These are phyloP conservation scores for Fusarium sp. DNA, from an alignment of 2,329 filamentous ascomycete genomes.

Conservation along the genomic window DNA sequence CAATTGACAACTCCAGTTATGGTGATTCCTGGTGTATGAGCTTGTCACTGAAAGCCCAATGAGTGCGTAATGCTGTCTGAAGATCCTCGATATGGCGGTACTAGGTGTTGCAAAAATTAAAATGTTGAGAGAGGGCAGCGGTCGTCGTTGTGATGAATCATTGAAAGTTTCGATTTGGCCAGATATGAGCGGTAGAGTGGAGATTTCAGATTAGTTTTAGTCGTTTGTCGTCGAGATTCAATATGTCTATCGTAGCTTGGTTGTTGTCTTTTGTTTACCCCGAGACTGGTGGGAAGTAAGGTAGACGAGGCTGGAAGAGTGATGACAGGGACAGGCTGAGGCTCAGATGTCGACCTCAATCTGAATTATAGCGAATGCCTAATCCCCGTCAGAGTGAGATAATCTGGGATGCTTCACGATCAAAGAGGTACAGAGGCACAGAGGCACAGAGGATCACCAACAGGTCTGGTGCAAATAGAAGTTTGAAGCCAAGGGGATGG, in stretches of 20 bases:
- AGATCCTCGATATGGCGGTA: conserved; percentile 11
- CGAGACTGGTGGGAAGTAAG: conserved; percentile 31
- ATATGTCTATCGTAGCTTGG: conserved; percentile 2
- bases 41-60: neutral
- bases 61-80: neutral
- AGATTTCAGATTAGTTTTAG: conserved; percentile 32
- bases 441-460: conserved; percentile 12
- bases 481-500: conserved; percentile 43
- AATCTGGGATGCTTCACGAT: conserved; percentile 25
- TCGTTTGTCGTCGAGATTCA: conserved; percentile 14
- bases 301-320: conserved; percentile 13
- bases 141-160: conserved; percentile 22
- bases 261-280: conserved; percentile 20
- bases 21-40: neutral
- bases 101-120: conserved; percentile 4
- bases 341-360: conserved; percentile 37
- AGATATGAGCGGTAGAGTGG: conserved; percentile 38
- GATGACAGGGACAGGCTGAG: conserved; percentile 29
- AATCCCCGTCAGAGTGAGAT: conserved; percentile 28
- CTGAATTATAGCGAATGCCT: conserved; percentile 26
- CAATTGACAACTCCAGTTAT: neutral
- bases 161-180: conserved; percentile 28
- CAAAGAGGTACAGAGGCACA: conserved; percentile 22
- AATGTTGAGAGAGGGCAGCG: neutral
- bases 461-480: conserved; percentile 24